A percentile compares a stretch with the other conserved stretches of the same genome.
phyloP scores from a whole-genome alignment of 306 rosid genomes.

The Sechiopsis laciniata region DNA sequence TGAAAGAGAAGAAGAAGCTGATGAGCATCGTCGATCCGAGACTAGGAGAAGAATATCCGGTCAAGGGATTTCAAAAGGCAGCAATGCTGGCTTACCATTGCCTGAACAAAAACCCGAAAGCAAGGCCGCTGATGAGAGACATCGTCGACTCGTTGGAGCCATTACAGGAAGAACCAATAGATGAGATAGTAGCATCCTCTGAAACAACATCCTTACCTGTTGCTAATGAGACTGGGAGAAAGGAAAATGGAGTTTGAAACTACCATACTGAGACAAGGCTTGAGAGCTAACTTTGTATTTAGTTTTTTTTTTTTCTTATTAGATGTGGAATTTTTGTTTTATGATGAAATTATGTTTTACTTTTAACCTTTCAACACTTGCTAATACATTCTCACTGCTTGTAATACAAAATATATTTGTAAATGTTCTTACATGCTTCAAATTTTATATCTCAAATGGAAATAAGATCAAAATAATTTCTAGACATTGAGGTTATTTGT shows the following conservation, averaged over 20 bases:
- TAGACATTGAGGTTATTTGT: no score
- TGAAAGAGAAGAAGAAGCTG: conserved; percentile 84
- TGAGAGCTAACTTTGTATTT: no score
- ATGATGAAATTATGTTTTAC: conserved; percentile 1
- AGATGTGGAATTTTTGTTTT: not conserved
- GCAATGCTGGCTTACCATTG: conserved; percentile 90
- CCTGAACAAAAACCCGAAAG: conserved; percentile 90
- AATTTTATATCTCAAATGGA: not conserved
- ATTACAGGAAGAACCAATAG: conserved; percentile 40
- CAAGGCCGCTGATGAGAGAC: conserved; percentile 93
- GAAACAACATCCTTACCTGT: conserved; percentile 36
- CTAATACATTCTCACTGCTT: conserved; percentile 5
- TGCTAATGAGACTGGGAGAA: conserved; percentile 39
- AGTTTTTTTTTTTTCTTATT: not conserved
- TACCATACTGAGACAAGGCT: not conserved
- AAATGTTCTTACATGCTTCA: not conserved
- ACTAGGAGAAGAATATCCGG: conserved; percentile 71
- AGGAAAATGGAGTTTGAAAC: conserved; percentile 35
- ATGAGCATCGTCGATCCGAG: conserved; percentile 69
- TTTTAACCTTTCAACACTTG: not conserved
- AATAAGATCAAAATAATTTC: not conserved
- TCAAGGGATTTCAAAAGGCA: conserved; percentile 77
- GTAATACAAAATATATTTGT: not conserved
- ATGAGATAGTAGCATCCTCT: conserved; percentile 32
- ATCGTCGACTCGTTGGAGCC: conserved; percentile 97